Base-by-base conservation (phyloP, 1,284 basidiomycete genomes). In the Apiotrichum porosum region DNA sequence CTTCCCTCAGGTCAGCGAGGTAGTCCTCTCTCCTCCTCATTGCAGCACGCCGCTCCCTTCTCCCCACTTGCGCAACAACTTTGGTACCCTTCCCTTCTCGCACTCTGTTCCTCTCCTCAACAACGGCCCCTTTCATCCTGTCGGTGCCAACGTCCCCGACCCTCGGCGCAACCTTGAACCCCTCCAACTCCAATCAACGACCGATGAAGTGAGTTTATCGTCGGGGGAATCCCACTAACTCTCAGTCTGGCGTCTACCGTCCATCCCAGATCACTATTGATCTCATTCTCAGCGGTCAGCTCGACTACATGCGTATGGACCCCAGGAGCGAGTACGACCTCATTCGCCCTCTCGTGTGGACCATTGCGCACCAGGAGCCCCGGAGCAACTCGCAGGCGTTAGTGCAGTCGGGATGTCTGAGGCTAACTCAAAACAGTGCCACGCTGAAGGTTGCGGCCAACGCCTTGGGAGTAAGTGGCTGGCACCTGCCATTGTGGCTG, bases 351-450 rank as follows among this genome's bases (percentile, higher is more conserved):
- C 57, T 68, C 3, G 64, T 70, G 1, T 67, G 64, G 61, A 59
- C 64, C 22, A 62, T 70, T 30, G 66, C 66, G 2, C 56, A 67
- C 24, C 47, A 52, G n/a, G 58, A 66, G 57, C 63, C 66, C 2
- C 55, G 56, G 35, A 60, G 47, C 42, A 63, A 51, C 24, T 26
- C 48, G 1, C 64, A 68, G 21, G 60, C 59, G 68, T 66, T 36
- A 50, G 66, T 43, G 3, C 4, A n/a, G 26, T n/a, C n/a, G n/a
- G n/a, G n/a, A n/a, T n/a, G n/a, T n/a, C n/a, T n/a, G n/a, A n/a
- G n/a, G n/a, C n/a, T 12, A 28, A 6, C 26, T 28, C 26, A 12
- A 1, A n/a, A 14, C 46, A 68, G 66, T 17, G 52, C 62, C 6
- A 60, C 58, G 0, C 44, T 68, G 19, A 68, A 68, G 44, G 48